Conservation (phyloP, 495 filamentous ascomycete species). For the Rostrohypoxylon terebratum region DNA sequence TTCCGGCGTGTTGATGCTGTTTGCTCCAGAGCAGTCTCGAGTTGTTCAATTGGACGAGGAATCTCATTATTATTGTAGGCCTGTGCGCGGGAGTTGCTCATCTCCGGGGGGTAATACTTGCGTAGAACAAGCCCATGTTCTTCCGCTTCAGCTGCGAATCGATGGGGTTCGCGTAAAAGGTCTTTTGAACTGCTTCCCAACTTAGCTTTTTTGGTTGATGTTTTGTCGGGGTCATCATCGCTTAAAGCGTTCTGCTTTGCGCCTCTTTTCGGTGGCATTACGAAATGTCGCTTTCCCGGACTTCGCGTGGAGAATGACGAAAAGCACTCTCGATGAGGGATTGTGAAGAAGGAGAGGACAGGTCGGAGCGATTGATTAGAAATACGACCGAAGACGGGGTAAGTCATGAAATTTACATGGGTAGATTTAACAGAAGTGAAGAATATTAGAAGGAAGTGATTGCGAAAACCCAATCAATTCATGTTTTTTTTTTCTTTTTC, state of each 20-base stretch:
- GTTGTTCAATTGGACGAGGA: conserved; percentile 74
- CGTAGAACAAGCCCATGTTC: conserved; percentile 79
- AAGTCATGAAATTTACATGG: background rate
- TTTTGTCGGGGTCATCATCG: conserved; percentile 19
- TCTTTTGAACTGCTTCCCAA: conserved; percentile 36
- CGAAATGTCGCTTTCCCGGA: background rate
- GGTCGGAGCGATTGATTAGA: background rate
- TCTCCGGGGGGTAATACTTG: conserved; percentile 86
- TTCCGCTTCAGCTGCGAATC: conserved; percentile 62
- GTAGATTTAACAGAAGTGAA: background rate
- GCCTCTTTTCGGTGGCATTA: conserved; percentile 39
- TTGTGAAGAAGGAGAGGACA: background rate
- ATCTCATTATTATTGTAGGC: conserved; percentile 76
- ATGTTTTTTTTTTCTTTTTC: conserved; percentile 13
- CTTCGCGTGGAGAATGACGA: background rate
- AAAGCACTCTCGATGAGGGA: background rate
- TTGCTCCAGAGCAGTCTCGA: conserved; percentile 66
- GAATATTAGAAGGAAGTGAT: background rate
- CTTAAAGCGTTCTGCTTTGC: conserved; percentile 41
- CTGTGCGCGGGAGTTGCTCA: conserved; percentile 78
- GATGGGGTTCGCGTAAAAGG: conserved; percentile 56
- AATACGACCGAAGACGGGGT: background rate
- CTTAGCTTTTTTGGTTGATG: conserved; percentile 43
- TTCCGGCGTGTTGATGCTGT: conserved; percentile 60
- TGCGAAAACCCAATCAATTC: background rate